Evolutionary conservation across 1,139 yeast genomes (phyloP).

Genomic region (Petasospora fabianii): DNA sequence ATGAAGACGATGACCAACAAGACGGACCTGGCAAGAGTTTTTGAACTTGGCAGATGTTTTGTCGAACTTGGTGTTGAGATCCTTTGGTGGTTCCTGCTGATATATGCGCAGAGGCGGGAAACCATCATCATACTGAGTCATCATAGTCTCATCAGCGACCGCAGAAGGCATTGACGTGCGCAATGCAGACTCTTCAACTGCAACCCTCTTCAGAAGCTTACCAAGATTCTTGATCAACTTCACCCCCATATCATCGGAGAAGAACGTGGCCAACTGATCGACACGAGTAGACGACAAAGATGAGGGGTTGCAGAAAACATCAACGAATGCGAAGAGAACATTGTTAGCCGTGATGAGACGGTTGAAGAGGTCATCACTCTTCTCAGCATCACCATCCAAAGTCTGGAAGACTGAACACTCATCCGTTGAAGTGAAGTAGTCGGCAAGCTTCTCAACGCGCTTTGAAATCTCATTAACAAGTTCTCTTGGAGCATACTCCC

Average conservation of each 20-base stretch:
- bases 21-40: slow-evolving; percentile 55
- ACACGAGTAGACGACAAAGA: slow-evolving; percentile 47
- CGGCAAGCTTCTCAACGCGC: slow-evolving; percentile 32
- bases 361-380: slow-evolving; percentile 31
- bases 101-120: slow-evolving; percentile 36
- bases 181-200: slow-evolving; percentile 54
- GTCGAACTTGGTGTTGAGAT: slow-evolving; percentile 27
- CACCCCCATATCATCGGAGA: slow-evolving; percentile 39
- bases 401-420: slow-evolving; percentile 35
- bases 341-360: slow-evolving; percentile 37
- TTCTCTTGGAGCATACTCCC: slow-evolving; percentile 42
- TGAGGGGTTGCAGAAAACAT: slow-evolving; percentile 51
- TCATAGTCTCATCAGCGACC: slow-evolving; percentile 44
- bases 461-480: slow-evolving; percentile 33
- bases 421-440: slow-evolving; percentile 33
- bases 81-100: slow-evolving; percentile 28
- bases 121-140: slow-evolving; percentile 28
- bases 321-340: slow-evolving; percentile 45
- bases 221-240: slow-evolving; percentile 38
- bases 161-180: slow-evolving; percentile 45
- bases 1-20: slow-evolving; percentile 47
- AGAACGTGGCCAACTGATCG: slow-evolving; percentile 41
- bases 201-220: slow-evolving; percentile 43
- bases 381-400: slow-evolving; percentile 28
- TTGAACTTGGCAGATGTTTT: slow-evolving; percentile 49